These are phyloP conservation scores for Mucor mucedo DNA, from an alignment of 371 early-diverging fungal genomes.

Conservation along the genomic window DNA sequence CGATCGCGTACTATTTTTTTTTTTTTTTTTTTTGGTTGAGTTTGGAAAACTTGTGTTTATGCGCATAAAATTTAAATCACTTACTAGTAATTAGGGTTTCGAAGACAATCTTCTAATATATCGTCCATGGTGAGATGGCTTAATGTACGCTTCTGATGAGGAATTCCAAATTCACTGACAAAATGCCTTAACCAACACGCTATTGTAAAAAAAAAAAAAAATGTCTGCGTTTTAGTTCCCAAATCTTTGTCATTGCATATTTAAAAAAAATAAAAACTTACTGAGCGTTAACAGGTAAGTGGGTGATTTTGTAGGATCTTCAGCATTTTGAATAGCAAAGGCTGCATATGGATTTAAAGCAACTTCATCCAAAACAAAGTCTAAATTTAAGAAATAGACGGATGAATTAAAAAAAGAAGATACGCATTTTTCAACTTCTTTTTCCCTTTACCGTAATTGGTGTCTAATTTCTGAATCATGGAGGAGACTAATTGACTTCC, in stretches of 20 bases:
- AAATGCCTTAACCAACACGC: constrained; percentile 51
- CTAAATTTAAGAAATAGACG: constrained; percentile 7
- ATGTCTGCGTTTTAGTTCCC: neutral
- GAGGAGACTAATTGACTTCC: constrained; percentile 28
- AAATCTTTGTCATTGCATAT: neutral
- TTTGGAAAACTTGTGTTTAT: neutral
- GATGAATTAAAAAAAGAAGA: neutral
- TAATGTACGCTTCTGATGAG: constrained; percentile 22
- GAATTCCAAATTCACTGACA: constrained; percentile 23
- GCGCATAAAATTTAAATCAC: neutral
- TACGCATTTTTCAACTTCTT: neutral
- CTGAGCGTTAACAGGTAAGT: constrained; percentile 49
- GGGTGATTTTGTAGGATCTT: constrained; percentile 28
- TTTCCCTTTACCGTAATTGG: constrained; percentile 31
- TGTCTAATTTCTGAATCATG: constrained; percentile 38
- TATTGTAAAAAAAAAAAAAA: constrained; percentile 12
- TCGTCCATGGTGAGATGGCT: constrained; percentile 34
- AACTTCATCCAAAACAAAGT: constrained; percentile 28
- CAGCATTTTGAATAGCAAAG: constrained; percentile 15
- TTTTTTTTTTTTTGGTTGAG: constrained; percentile 2
- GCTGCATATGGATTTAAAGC: constrained; percentile 30
- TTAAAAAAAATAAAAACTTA: constrained; percentile 20
- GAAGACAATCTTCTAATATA: constrained; percentile 42
- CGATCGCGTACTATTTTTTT: constrained; percentile 33
- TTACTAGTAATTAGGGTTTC: constrained; percentile 48